phyloP scores from a whole-genome alignment of 257 asterid species.

The Solanum clarkiae region DNA sequence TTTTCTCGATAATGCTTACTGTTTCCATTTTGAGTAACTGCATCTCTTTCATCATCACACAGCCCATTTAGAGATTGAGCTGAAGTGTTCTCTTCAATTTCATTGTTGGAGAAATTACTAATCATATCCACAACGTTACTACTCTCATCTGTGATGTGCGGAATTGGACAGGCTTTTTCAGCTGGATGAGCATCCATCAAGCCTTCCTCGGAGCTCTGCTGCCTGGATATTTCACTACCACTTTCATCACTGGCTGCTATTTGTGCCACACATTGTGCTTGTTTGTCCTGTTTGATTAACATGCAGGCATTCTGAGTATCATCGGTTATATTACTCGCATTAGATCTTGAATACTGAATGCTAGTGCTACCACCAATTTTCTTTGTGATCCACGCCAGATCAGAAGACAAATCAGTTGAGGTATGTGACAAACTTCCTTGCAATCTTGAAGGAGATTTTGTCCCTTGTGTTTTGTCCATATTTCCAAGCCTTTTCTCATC shows the following conservation, averaged over 20 bases:
- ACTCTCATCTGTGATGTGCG: slow-evolving; percentile 2
- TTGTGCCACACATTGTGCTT: slow-evolving; percentile 5
- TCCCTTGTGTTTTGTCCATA: slow-evolving; percentile 24
- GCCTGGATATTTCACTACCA: not conserved
- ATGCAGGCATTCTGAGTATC: not conserved
- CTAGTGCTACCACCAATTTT: slow-evolving; percentile 20
- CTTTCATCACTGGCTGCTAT: slow-evolving; percentile 5
- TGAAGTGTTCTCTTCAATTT: slow-evolving; percentile 5
- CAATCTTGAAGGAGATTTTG: slow-evolving; percentile 16
- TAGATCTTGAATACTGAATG: slow-evolving; percentile 9
- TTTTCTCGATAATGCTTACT: not conserved
- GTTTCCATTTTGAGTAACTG: slow-evolving; percentile 4
- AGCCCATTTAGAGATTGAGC: not conserved
- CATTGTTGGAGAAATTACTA: not conserved
- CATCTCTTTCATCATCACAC: slow-evolving; percentile 6
- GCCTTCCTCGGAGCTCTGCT: slow-evolving; percentile 2
- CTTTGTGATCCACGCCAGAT: slow-evolving; percentile 44
- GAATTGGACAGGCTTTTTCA: slow-evolving; percentile 1
- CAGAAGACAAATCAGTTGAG: slow-evolving; percentile 38
- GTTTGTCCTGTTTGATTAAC: slow-evolving; percentile 3
- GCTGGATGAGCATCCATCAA: not conserved
- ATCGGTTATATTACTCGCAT: slow-evolving; percentile 6
- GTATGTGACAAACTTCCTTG: slow-evolving; percentile 29
- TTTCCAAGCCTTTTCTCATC: slow-evolving; percentile 8
- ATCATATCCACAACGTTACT: not conserved